Conservation (phyloP, 257 asterid species). For the Orobanche coerulescens region DNA sequence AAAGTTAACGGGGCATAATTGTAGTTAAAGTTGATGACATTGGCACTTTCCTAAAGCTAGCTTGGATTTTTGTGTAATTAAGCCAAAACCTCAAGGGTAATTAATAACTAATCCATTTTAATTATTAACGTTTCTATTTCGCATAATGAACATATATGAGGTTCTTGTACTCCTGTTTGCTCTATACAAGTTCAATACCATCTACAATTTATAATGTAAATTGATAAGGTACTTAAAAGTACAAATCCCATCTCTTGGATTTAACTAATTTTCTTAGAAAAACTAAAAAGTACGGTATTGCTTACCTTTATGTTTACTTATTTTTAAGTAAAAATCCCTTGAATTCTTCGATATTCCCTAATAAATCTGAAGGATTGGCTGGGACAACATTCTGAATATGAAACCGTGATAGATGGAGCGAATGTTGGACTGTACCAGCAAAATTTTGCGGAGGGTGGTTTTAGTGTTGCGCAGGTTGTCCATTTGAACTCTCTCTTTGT, state of each 20-base stretch:
- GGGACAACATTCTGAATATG: constrained; percentile 58
- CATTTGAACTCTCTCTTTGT: constrained; percentile 11
- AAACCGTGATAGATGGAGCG: constrained; percentile 89
- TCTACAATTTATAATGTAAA: neutral
- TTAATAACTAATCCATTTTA: too few relatives aligned
- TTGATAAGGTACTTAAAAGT: neutral
- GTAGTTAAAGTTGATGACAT: too few relatives aligned
- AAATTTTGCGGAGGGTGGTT: constrained; percentile 85
- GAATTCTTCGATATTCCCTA: neutral
- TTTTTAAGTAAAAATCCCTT: neutral
- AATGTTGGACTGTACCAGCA: constrained; percentile 84
- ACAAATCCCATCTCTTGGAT: too few relatives aligned
- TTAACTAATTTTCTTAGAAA: too few relatives aligned
- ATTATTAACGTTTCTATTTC: neutral
- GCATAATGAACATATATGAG: neutral
- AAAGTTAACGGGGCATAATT: too few relatives aligned
- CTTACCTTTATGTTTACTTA: too few relatives aligned
- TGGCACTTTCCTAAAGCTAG: too few relatives aligned
- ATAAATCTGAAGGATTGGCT: constrained; percentile 66
- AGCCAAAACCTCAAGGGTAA: too few relatives aligned
- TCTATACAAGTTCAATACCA: neutral
- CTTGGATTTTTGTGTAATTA: too few relatives aligned
- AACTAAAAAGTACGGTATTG: too few relatives aligned
- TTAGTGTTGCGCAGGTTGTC: constrained; percentile 74
- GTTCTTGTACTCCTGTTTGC: neutral